Conservation (phyloP, 371 early-diverging fungal genomes). For the Apophysomyces trapeziformis region DNA sequence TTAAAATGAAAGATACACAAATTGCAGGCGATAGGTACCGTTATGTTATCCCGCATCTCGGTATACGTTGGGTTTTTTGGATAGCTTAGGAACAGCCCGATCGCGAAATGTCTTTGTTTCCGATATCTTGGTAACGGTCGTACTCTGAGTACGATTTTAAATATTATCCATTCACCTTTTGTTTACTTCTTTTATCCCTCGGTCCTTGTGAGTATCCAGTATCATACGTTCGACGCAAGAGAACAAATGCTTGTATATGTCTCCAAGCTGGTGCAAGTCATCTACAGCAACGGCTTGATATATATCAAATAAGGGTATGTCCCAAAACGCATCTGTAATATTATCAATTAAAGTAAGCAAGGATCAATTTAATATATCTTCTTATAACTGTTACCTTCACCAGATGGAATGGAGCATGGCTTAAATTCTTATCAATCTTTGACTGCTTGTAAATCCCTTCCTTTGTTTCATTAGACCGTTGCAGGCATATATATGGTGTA, state of each 20-base stretch:
- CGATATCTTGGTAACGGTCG: background rate
- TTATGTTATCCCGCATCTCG: background rate
- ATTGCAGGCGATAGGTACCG: background rate
- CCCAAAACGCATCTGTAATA: constrained; percentile 2
- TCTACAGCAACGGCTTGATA: constrained; percentile 4
- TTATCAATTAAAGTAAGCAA: background rate
- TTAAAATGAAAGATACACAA: background rate
- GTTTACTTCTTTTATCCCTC: background rate
- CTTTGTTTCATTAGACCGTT: background rate
- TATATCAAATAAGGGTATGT: constrained; percentile 1
- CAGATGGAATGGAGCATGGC: background rate
- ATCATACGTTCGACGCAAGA: background rate
- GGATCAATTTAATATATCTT: background rate
- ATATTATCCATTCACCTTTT: background rate
- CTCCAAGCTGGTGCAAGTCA: constrained; percentile 13
- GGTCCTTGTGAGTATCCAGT: background rate
- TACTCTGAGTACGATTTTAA: background rate
- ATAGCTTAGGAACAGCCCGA: background rate
- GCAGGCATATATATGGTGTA: background rate
- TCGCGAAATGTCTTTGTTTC: background rate
- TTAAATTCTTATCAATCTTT: too few relatives aligned
- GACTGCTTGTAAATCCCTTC: too few relatives aligned
- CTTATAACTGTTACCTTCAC: background rate
- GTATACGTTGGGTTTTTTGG: constrained; percentile 2
- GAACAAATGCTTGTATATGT: background rate